These are phyloP conservation scores for Geotrichum restrictum DNA, from an alignment of 1,139 yeast species.

Conservation along the genomic window DNA sequence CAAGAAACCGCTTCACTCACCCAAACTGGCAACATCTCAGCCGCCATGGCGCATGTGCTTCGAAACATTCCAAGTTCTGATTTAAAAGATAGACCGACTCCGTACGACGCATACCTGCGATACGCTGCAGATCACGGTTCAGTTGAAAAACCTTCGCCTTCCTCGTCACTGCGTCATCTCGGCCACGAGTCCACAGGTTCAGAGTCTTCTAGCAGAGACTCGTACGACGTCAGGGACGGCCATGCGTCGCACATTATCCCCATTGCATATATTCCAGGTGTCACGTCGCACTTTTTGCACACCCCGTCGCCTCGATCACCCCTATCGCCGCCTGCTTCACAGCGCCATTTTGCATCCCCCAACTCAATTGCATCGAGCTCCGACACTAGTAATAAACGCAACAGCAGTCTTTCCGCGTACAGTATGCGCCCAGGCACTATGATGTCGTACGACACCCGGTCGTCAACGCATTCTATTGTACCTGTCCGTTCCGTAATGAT, in stretches of 20 bases:
- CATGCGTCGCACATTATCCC: conserved; percentile 79
- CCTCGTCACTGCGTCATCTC: conserved; percentile 1
- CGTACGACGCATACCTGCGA: conserved; percentile 9
- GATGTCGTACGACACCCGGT: conserved; percentile 2
- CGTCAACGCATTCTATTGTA: conserved; percentile 1
- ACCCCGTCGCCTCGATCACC: not conserved
- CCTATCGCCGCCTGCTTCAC: not conserved
- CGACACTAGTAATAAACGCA: not conserved
- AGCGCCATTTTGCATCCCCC: not conserved
- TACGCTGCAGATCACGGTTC: conserved; percentile 7
- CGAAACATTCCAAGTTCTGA: not conserved
- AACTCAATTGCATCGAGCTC: not conserved
- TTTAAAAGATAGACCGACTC: not conserved
- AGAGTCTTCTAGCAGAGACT: conserved; percentile 4
- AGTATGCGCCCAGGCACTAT: not conserved
- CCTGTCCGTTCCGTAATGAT: conserved; percentile 12
- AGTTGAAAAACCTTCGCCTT: conserved; percentile 7
- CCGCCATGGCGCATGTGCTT: conserved; percentile 3
- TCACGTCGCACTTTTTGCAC: conserved; percentile 32
- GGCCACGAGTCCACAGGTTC: conserved; percentile 7
- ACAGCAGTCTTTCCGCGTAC: not conserved
- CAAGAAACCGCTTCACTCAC: not conserved
- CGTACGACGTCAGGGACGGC: conserved; percentile 13
- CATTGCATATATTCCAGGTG: conserved; percentile 88
- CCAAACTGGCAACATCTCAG: not conserved